Base-by-base conservation (phyloP, 345 rosid species). In the Boechera retrofracta region DNA sequence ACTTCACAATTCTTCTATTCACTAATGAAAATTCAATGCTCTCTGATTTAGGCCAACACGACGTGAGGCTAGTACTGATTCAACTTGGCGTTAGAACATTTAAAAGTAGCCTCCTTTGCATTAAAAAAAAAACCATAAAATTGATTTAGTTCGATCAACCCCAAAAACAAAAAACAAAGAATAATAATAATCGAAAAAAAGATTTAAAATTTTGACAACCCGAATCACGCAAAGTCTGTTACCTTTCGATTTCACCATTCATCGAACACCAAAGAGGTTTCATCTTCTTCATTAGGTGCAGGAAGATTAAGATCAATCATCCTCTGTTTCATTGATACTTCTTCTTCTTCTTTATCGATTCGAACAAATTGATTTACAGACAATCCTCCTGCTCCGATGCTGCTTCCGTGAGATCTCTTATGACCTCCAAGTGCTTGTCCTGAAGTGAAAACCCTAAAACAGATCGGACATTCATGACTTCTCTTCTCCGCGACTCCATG, bases 401-500 rank as follows among this genome's bases (percentile, higher is more conserved):
- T 70, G 11, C 42, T 79, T 61, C 87, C 84, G 63, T 95, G 99
- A 16, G 99, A 87, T 82, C 99, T 86, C 75, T 95, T 95, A 77
- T 95, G 99, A 7, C 99, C 99, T 12, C 99, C 99, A 18, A 95
- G 87, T 0, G 99, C 99, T 87, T 95, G 99, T 36, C 99, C 99
- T 5, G 99, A 92, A 6, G 84, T 72, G 67, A 95, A 95, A 35
- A 89, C 94, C 74, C 97, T 85, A 28, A 83, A 85, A 82, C 99
- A 95, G 29, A 86, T 88, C 3, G 96, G 96, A 69, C 99, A 95
- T 74, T 89, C 85, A 47, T 92, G 96, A 68, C 78, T 61, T 85
- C 79, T 92, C 75, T 82, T 84, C 78, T 74, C 61, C 6, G 71
- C 61, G 28, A 82, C 77, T 58, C 57, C 86, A 66, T 36, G 5